phyloP scores from a whole-genome alignment of 1,284 basidiomycete species.

The Stygiomarasmius scandens region DNA sequence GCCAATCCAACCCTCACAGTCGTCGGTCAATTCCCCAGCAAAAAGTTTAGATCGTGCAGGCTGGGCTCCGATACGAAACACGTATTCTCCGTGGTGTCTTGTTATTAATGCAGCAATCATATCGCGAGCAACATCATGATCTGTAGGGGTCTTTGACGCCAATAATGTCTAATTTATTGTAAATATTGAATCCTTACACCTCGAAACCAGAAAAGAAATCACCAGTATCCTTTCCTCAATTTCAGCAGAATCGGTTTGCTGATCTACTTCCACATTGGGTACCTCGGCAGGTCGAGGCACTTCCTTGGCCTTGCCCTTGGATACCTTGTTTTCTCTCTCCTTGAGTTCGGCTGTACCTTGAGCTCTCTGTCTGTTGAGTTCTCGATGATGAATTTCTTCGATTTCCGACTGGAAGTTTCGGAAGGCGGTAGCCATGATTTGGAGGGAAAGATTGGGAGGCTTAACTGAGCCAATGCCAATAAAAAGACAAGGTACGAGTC shows the following conservation, averaged over 20 bases:
- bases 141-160: conserved; percentile 42
- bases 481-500: conserved; percentile 6
- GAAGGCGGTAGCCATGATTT: conserved; percentile 56
- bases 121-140: conserved; percentile 61
- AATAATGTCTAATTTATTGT: conserved; percentile 45
- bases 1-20: conserved; percentile 58
- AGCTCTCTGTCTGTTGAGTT: conserved; percentile 61
- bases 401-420: conserved; percentile 77
- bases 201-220: conserved; percentile 18
- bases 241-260: conserved; percentile 39
- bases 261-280: not conserved
- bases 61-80: conserved; percentile 68
- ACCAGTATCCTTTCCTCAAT: conserved; percentile 66
- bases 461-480: not conserved
- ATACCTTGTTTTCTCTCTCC: conserved; percentile 38
- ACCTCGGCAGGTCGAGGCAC: conserved; percentile 13
- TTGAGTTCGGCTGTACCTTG: conserved; percentile 28
- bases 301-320: conserved; percentile 39
- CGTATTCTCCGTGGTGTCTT: conserved; percentile 66
- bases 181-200: conserved; percentile 1
- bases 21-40: conserved; percentile 48
- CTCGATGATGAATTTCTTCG: conserved; percentile 68
- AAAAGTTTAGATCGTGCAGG: conserved; percentile 60
- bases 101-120: conserved; percentile 68
- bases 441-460: conserved; percentile 7